Conservation (phyloP, 495 filamentous ascomycete species). For the Neurospora sp. region DNA sequence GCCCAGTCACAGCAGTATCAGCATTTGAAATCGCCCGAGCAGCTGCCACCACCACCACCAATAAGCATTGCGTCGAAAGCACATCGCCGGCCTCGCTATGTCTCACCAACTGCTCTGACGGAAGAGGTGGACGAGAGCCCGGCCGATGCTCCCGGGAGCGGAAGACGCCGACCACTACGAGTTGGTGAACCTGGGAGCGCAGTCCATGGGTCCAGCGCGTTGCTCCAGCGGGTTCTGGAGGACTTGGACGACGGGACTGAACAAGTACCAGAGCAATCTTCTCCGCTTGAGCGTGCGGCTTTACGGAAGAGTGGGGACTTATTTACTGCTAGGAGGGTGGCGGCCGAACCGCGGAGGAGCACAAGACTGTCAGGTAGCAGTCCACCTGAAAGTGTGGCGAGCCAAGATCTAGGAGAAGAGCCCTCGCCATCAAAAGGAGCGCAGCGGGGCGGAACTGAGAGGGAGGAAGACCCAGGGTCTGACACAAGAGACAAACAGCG, state of each 20-base stretch:
- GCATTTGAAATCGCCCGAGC: neutral
- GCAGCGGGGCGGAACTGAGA: neutral
- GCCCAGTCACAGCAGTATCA: neutral
- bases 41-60: neutral
- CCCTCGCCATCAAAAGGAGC: neutral
- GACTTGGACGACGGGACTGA: conserved; percentile 9
- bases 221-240: conserved; percentile 21
- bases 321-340: neutral
- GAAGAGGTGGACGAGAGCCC: conserved; percentile 41
- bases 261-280: conserved; percentile 20
- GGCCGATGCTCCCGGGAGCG: conserved; percentile 36
- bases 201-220: conserved; percentile 14
- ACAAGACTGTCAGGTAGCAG: conserved; percentile 6
- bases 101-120: conserved; percentile 1
- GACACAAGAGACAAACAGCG: conserved; percentile 11
- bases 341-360: conserved; percentile 1
- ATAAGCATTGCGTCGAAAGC: neutral
- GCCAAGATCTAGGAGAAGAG: neutral
- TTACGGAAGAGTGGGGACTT: conserved; percentile 8
- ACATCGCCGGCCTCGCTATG: conserved; percentile 3
- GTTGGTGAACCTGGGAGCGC: conserved; percentile 12
- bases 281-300: conserved; percentile 28
- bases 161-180: conserved; percentile 22
- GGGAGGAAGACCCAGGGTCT: conserved; percentile 1
- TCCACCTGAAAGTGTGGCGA: neutral